Conservation (phyloP, 2,329 filamentous ascomycete species). For the Ophiocordyceps camponoti-floridani region DNA sequence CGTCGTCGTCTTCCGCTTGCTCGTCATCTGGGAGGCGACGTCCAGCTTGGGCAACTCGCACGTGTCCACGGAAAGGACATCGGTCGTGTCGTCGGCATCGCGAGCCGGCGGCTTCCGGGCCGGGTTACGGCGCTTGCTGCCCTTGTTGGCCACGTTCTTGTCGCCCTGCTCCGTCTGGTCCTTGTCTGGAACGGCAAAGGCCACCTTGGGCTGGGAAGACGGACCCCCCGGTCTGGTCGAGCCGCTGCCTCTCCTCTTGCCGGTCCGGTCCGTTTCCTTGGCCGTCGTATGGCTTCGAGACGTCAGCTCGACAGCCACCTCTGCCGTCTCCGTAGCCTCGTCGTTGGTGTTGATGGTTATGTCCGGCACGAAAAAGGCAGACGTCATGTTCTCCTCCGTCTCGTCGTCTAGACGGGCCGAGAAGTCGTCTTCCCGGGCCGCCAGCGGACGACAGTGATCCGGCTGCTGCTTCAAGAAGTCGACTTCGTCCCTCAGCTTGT, state of each 20-base stretch:
- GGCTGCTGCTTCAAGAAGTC: slow-evolving; percentile 26
- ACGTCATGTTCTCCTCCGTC: slow-evolving; percentile 37
- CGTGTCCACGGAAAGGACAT: slow-evolving; percentile 13
- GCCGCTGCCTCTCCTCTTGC: slow-evolving; percentile 9
- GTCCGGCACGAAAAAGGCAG: slow-evolving; percentile 39
- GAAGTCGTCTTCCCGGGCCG: slow-evolving; percentile 15
- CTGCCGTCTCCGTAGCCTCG: slow-evolving; percentile 14
- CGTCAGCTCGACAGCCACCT: slow-evolving; percentile 14
- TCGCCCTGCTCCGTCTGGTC: slow-evolving; percentile 7
- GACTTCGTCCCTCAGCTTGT: slow-evolving; percentile 28
- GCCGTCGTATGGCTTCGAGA: slow-evolving; percentile 13
- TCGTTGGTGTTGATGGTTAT: slow-evolving; percentile 31
- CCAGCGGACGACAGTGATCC: slow-evolving; percentile 20
- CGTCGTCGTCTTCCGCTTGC: slow-evolving; percentile 4
- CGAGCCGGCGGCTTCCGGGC: slow-evolving; percentile 1
- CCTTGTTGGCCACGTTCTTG: slow-evolving; percentile 19
- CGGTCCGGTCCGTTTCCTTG: slow-evolving; percentile 10
- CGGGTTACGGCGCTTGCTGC: slow-evolving; percentile 20
- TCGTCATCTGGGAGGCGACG: too few species aligned
- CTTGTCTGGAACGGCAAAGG: slow-evolving; percentile 22
- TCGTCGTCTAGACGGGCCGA: slow-evolving; percentile 16
- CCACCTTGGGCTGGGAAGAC: slow-evolving; percentile 13
- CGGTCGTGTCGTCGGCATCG: slow-evolving; percentile 18
- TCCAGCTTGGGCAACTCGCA: neutral
- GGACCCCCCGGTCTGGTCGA: slow-evolving; percentile 6